Evolutionary conservation across 768 basidiomycete species (phyloP), one percentile per base, ranked within the genome.

Genomic region (Aureoboletus auriporus): DNA sequence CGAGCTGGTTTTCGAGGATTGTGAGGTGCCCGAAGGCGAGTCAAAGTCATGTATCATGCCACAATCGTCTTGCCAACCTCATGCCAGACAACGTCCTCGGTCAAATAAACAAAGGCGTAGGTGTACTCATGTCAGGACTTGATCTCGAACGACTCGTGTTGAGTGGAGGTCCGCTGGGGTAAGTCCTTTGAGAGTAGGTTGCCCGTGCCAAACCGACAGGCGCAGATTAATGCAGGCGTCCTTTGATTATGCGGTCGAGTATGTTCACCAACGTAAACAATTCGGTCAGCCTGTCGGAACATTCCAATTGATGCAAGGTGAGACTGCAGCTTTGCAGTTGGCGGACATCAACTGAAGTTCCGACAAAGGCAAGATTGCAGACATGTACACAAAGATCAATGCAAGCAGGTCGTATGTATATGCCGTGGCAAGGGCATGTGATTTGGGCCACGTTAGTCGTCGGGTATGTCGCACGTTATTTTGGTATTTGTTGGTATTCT

Each of bases 251-350:
- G 85, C 89, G 9, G 75, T 92, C 8, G 84, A 87, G 60, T 96
- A 96, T 63, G 79, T 93, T n/a, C 94, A 97, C 62, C 85, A 93
- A 47, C 78, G 94, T 53, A 82, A 91, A 67, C 94, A 97, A 63
- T 97, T 97, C 57, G 90, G 86, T 33, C 80, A 81, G 59, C 83
- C 86, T 9, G 77, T 97, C 37, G 94, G 89, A 17, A 86, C 86
- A 30, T 95, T 96, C 75, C 93, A 96, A 67, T 64, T 96, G 48
- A 96, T 97, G 89, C 94, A 96, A 79, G 93, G 93, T 82, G 62
- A 60, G 71, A 14, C 20, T 1, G 12, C 13, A 10, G 5, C 10
- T n/a, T 39, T 10, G 4, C 27, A 16, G 10, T 27, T 28, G 34
- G 37, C 14, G 14, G 16, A 6, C 44, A 6, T 38, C 9, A 33